phyloP scores from a whole-genome alignment of 2,329 filamentous ascomycete species.

The Geosmithia putterillii region DNA sequence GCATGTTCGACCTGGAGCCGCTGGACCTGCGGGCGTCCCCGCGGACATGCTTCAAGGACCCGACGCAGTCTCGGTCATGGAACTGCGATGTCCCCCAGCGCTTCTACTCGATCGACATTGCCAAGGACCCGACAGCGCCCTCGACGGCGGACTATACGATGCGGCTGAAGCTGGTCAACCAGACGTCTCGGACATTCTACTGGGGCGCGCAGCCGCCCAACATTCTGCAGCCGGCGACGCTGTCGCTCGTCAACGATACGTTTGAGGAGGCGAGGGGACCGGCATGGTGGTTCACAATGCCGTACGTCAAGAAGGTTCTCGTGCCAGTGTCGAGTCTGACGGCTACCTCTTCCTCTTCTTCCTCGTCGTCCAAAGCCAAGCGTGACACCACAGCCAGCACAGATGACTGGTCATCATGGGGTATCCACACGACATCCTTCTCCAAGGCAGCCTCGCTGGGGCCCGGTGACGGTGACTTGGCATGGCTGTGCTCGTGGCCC shows the following conservation, averaged over 20 bases:
- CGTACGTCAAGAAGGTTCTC: slow-evolving; percentile 45
- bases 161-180: slow-evolving; percentile 21
- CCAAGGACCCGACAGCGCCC: slow-evolving; percentile 10
- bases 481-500: slow-evolving; percentile 49
- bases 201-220: slow-evolving; percentile 43
- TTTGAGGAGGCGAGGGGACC: slow-evolving; percentile 34
- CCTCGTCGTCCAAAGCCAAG: too few species aligned
- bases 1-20: slow-evolving; percentile 43
- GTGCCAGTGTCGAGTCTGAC: too few species aligned
- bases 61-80: slow-evolving; percentile 46
- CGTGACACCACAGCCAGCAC: slow-evolving; percentile 7
- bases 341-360: too few species aligned
- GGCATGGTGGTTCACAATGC: slow-evolving; percentile 39
- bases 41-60: slow-evolving; percentile 44
- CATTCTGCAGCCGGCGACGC: slow-evolving; percentile 20
- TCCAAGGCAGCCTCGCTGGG: slow-evolving; percentile 15
- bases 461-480: slow-evolving; percentile 33
- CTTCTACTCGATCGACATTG: slow-evolving; percentile 30
- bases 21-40: slow-evolving; percentile 35
- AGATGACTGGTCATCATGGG: slow-evolving; percentile 10
- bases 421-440: slow-evolving; percentile 5
- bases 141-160: slow-evolving; percentile 26
- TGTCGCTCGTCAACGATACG: slow-evolving; percentile 39
- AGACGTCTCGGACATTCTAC: slow-evolving; percentile 17
- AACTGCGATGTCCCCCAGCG: slow-evolving; percentile 42